Percentiles rank a stretch among this genome's conserved stretches.
phyloP scores from a whole-genome alignment of 139 green algal species.

The Pleodorina starrii region DNA sequence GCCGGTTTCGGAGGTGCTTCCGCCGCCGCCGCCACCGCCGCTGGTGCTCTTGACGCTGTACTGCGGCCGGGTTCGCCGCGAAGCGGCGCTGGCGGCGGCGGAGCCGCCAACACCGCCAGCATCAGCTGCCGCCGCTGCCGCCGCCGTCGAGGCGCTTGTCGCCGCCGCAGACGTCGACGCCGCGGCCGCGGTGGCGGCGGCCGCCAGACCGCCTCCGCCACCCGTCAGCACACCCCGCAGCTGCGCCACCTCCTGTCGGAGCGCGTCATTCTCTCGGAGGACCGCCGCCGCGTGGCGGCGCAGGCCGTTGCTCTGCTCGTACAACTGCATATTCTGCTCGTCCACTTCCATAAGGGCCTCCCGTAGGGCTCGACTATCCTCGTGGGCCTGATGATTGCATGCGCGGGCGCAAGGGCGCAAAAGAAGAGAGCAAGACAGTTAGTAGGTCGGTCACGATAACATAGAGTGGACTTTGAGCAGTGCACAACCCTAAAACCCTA shows the following conservation, averaged over 20 bases:
- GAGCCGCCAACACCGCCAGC: background rate
- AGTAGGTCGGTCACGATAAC: too few relatives aligned
- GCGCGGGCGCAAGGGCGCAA: too few relatives aligned
- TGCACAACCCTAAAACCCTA: too few relatives aligned
- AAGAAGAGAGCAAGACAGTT: background rate
- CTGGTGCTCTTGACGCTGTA: background rate
- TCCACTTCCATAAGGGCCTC: conserved; percentile 21
- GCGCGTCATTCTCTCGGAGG: conserved; percentile 6
- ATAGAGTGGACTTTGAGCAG: too few relatives aligned
- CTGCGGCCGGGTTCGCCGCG: background rate
- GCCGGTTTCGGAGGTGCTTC: background rate
- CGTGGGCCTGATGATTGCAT: conserved; percentile 23
- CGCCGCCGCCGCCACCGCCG: background rate
- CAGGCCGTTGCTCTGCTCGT: conserved; percentile 4
- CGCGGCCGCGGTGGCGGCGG: background rate
- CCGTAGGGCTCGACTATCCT: conserved; percentile 4
- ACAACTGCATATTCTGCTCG: background rate
- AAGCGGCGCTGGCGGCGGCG: background rate
- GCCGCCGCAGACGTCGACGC: background rate
- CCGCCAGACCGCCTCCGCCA: too few relatives aligned
- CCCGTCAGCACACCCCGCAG: background rate
- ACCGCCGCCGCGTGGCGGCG: conserved; percentile 24
- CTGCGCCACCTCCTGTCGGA: background rate
- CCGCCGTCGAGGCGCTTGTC: background rate
- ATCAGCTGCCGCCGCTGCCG: background rate